Evolutionary conservation across 2,329 filamentous ascomycete species (phyloP).

Genomic region (Sphaceloma murrayae): DNA sequence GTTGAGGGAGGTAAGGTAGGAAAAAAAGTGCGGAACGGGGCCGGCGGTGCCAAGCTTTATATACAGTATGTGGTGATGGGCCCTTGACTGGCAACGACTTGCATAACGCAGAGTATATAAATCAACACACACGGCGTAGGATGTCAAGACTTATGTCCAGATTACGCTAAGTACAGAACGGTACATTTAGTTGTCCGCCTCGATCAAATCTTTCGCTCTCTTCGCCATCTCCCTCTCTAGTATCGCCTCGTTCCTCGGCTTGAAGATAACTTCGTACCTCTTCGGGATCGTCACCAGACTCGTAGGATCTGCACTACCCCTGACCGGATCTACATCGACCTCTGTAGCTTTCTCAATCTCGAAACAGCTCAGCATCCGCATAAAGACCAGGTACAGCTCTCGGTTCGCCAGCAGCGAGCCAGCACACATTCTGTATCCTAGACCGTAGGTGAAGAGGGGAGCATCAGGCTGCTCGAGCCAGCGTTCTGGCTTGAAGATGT

Average conservation of each 20-base stretch:
- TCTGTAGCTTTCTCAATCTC: conserved; percentile 46
- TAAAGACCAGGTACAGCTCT: conserved; percentile 55
- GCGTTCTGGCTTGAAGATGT: conserved; percentile 51
- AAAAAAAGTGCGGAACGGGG: too few relatives aligned
- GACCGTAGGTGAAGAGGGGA: conserved; percentile 55
- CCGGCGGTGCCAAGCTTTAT: too few relatives aligned
- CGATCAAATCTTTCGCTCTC: conserved; percentile 19
- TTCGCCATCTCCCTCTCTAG: conserved; percentile 35
- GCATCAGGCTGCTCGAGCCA: conserved; percentile 56
- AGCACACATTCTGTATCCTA: conserved; percentile 60
- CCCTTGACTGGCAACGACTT: too few relatives aligned
- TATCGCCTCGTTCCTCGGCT: conserved; percentile 43
- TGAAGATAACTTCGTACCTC: conserved; percentile 49
- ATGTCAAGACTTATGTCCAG: too few relatives aligned
- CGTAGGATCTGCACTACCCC: conserved; percentile 51
- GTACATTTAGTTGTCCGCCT: conserved; percentile 7
- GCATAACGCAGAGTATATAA: too few relatives aligned
- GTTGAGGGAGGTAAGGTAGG: too few relatives aligned
- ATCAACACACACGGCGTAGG: too few relatives aligned
- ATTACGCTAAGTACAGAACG: conserved; percentile 16
- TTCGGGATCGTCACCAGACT: conserved; percentile 53
- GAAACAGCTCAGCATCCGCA: conserved; percentile 54
- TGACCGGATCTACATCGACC: conserved; percentile 50
- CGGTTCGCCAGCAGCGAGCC: conserved; percentile 54
- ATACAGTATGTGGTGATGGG: too few relatives aligned